A percentile compares a stretch with the other conserved stretches of the same genome.
Conservation (phyloP, 2,329 filamentous ascomycete genomes). For the Arachnomyces sp. region DNA sequence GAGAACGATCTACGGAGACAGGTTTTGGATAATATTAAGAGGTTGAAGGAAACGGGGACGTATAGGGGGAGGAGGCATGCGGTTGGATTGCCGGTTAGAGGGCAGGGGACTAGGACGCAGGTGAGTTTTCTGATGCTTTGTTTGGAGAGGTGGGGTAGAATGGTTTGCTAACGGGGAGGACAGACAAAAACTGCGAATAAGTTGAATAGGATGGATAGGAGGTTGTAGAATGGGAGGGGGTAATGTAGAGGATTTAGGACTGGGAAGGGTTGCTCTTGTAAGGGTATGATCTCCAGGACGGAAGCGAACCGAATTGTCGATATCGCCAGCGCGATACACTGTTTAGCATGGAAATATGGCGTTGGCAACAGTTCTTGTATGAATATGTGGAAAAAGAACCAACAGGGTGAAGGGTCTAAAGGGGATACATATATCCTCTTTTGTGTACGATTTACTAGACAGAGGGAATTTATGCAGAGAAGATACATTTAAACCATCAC, state of each 20-base stretch:
- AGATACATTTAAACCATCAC: no score
- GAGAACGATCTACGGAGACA: slow-evolving; percentile 77
- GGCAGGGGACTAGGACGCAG: slow-evolving; percentile 78
- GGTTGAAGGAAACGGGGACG: slow-evolving; percentile 81
- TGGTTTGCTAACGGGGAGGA: slow-evolving; percentile 15
- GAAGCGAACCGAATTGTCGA: background rate
- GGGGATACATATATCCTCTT: no score
- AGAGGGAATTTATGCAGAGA: no score
- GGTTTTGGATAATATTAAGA: slow-evolving; percentile 73
- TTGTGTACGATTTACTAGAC: no score
- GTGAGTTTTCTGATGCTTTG: slow-evolving; percentile 32
- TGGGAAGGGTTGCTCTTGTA: background rate
- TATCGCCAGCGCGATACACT: slow-evolving; percentile 6
- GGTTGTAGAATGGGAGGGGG: slow-evolving; percentile 20
- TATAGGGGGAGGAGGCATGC: slow-evolving; percentile 87
- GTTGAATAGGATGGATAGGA: slow-evolving; percentile 52
- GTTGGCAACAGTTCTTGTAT: slow-evolving; percentile 1
- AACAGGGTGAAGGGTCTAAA: no score
- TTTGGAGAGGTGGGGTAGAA: background rate
- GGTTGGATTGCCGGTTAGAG: slow-evolving; percentile 82
- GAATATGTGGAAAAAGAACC: no score
- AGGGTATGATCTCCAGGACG: no score
- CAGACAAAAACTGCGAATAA: slow-evolving; percentile 52
- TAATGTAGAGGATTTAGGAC: slow-evolving; percentile 7
- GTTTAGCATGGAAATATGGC: slow-evolving; percentile 14